Evolutionary conservation across 139 green algal species (phyloP), one percentile per base, ranked within the genome.

Genomic region (Choricystis sp.): DNA sequence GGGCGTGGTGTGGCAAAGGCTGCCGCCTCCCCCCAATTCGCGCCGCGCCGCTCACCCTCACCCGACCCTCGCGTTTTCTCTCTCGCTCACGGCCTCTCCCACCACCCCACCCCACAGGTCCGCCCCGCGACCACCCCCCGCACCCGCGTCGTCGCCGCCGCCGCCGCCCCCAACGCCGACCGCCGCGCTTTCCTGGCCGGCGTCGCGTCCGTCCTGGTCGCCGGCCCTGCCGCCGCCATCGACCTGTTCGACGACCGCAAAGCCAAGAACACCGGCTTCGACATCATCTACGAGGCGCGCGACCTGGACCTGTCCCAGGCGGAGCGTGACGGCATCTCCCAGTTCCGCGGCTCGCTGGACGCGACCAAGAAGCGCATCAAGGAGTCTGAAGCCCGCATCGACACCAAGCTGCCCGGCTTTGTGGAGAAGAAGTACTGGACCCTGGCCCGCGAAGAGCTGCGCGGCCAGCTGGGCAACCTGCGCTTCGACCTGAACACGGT

Each of bases 211-310:
- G 77, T 89, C 40, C 63, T 78, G 3, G 64, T 64, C 28, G 73
- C 72, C 25, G 23, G 66, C 27, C 63, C 69, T 26, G 72, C 77
- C 40, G 59, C 78, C 31, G 82, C 85, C 31, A 72, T 92, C 3
- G 87, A 92, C 60, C 66, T 96, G 24, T 73, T 85, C 48, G 88
- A 95, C 72, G 83, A 92, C 77, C 77, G 84, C 64, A 73, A 77
- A 55, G 77, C 66, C 27, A 69, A 49, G 25, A 27, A 76, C 27
- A 68, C 64, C 2, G 87, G 88, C 55, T 94, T 90, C 48, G 80
- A 95, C 70, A 61, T 94, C 57, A 96, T 96, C 80, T 95, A 96
- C 68, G 86, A 94, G 83, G 88, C 88, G 5, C 89, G 89, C 57
- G 88, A 96, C 63, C 73, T 89, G 49, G 74, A 88, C 73, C 74